phyloP scores from a whole-genome alignment of 768 basidiomycete species.

The Russula virescens region DNA sequence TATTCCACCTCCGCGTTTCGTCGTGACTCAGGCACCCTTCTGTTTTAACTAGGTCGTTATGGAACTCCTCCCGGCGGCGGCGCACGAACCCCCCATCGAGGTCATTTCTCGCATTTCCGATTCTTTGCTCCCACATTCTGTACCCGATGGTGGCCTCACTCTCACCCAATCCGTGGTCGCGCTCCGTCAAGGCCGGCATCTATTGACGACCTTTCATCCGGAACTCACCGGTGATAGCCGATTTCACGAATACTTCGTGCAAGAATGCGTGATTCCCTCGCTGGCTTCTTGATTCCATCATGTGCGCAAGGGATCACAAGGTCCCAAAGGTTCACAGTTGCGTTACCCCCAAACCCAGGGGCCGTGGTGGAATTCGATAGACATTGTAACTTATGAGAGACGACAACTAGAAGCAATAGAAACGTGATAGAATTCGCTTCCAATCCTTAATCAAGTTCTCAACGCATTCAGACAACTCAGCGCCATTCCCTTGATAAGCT shows the following conservation, averaged over 20 bases:
- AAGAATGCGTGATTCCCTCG: conserved; percentile 54
- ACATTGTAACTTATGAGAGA: neutral
- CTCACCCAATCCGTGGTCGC: conserved; percentile 73
- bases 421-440: neutral
- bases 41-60: conserved; percentile 47
- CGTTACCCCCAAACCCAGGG: neutral
- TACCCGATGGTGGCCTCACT: conserved; percentile 41
- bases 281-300: neutral
- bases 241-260: conserved; percentile 89
- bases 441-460: neutral
- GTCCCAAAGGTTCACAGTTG: neutral
- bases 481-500: too few relatives aligned
- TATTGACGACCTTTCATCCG: conserved; percentile 92
- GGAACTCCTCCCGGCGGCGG: conserved; percentile 38
- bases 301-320: neutral
- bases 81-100: conserved; percentile 53
- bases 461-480: too few relatives aligned
- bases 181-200: conserved; percentile 72
- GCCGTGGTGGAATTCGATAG: too few relatives aligned
- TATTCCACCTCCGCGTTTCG: neutral
- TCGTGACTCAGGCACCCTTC: neutral
- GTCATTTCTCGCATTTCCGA: conserved; percentile 66
- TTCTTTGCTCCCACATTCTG: conserved; percentile 41
- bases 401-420: neutral
- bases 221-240: conserved; percentile 83